Evolutionary conservation across 2,329 filamentous ascomycete species (phyloP), one percentile per base, ranked within the genome.

Genomic region (Paraconiothyrium sp.): DNA sequence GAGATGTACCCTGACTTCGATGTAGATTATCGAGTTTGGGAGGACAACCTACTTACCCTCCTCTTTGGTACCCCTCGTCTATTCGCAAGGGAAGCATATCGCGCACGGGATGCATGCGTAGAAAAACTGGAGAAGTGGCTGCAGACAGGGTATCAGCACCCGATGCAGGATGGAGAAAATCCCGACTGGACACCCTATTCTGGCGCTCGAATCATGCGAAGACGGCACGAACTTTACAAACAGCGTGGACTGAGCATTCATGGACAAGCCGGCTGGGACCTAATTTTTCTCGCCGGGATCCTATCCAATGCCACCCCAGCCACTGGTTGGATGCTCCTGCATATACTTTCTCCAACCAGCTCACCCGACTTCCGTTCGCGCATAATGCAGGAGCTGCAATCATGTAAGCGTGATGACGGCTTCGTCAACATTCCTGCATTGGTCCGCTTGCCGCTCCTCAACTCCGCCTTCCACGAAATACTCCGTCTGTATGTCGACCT

Each of bases 1-100:
- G 49, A 52, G 20, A 52, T 52, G 49, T 41, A 52, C 34, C 49
- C 49, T 10, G 49, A 52, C 16, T 52, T 52, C 49, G 49, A 52
- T 3, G 9, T 39, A 11, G 49, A 52, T 39, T 52, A 52, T 24
- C 49, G 49, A 14, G n/a, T 16, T 1, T 52, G 34, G 49, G 49
- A 52, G 14, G 49, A 52, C 32, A 52, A 39, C 34, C 32, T 52
- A 5, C 49, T 52, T 4, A 7, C 9, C 20, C 32, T 52, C 34
- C 49, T 52, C 20, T 52, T 52, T 16, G 49, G 49, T 9, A 52
- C 49, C 27, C 49, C 49, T 11, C 49, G 49, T 16, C 20, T 52
- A 8, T 52, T 52, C 10, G 49, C 34, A 27, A 34, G 49, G 11
- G n/a, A 52, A n/a, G 49, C 49, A 11, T 52, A 39, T 24, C 49